phyloP scores from a whole-genome alignment of 176 grass and related monocot genomes.

The Triticum dicoccoides region DNA sequence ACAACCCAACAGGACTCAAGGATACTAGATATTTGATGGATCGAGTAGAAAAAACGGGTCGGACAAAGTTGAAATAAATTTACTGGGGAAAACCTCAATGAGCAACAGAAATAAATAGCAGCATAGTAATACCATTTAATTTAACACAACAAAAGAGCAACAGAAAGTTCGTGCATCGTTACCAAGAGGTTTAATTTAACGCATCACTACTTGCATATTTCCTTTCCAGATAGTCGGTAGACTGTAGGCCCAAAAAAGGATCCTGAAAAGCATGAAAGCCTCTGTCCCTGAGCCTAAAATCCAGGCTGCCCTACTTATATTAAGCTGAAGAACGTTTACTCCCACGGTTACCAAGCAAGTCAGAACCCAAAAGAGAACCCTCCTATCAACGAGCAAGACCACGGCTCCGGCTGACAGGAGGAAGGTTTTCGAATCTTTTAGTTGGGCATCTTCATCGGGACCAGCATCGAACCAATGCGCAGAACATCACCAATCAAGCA shows the following conservation, averaged over 20 bases:
- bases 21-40: background rate
- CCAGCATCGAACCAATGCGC: conserved; percentile 55
- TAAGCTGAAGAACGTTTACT: background rate
- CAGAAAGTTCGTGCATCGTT: background rate
- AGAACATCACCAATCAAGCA: conserved; percentile 31
- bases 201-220: background rate
- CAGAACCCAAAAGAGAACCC: background rate
- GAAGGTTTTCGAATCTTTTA: background rate
- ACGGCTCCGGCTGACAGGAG: background rate
- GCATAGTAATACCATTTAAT: background rate
- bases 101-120: background rate
- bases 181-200: background rate
- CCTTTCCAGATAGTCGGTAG: background rate
- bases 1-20: background rate
- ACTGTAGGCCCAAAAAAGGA: background rate
- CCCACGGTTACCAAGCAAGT: background rate
- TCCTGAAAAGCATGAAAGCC: background rate
- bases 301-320: background rate
- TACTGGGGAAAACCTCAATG: background rate
- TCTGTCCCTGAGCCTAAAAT: background rate
- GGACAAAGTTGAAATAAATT: background rate
- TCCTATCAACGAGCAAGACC: background rate
- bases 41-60: background rate
- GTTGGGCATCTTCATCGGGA: conserved; percentile 31
- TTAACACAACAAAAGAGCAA: background rate